Base-by-base conservation (phyloP, 2,329 filamentous ascomycete species). In the Aspergillus phoenicis region DNA sequence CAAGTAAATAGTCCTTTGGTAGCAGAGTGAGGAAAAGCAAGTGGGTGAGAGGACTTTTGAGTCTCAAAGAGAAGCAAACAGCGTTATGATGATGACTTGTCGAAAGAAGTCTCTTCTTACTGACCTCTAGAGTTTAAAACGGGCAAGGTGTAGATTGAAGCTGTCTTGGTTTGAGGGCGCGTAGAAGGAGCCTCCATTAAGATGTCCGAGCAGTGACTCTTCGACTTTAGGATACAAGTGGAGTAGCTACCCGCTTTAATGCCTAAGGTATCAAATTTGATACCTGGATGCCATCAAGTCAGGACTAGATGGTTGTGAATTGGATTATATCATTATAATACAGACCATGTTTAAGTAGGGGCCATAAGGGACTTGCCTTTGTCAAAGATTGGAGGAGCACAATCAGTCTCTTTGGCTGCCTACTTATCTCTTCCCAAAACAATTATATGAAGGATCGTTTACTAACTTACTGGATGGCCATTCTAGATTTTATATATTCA, bases 241-340 rank as follows among this genome's bases (percentile, higher is more conserved):
- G 56, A 55, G 51, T 54, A 52, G 24, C 57, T 47, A 60, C 39
- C 59, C 56, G 51, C 30, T 55, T 61, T 53, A 22, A 8, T 62
- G 60, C 56, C 60, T 62, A 30, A 62, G 60, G 60, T 47, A 38
- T 28, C 41, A 28, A 58, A 4, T 2, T 54, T 17, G 8, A n/a
- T 28, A n/a, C 15, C 7, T 8, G 24, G 26, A 47, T 26, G 2
- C 43, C 17, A 47, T 24, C 11, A 13, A 39, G 10, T 39, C 10
- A n/a, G 36, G 15, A 43, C n/a, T 20, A 43, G 39, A 17, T 17
- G 4, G 15, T n/a, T 43, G n/a, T 43, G 8, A n/a, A 10, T 10
- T 17, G n/a, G n/a, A 8, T 36, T 36, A 4, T 36, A 11, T 36
- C 13, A 30, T 36, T 13, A 13, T 36, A 10, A 36, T 13, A 13